A percentile compares a stretch with the other conserved stretches of the same genome.
phyloP scores from a whole-genome alignment of 169 alveolate genomes.

The Plasmodium gallinaceum region DNA sequence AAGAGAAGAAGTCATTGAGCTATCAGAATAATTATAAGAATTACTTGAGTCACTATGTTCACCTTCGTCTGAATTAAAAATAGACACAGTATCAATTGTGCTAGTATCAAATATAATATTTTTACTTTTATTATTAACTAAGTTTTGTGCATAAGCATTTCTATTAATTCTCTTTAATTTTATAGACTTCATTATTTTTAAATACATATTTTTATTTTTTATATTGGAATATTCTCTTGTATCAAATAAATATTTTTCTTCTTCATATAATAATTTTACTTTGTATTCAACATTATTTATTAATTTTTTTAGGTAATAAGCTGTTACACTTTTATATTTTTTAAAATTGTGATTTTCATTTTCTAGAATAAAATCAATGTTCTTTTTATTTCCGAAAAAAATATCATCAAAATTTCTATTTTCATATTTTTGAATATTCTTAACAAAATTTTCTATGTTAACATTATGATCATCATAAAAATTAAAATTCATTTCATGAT shows the following conservation, averaged over 20 bases:
- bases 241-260: conserved; percentile 18
- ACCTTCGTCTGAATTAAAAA: neutral
- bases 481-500: neutral
- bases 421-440: neutral
- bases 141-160: neutral
- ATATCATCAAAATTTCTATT: neutral
- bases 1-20: neutral
- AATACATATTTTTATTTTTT: conserved; percentile 5
- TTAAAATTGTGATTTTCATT: conserved; percentile 16
- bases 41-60: neutral
- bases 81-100: conserved; percentile 3
- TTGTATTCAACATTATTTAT: conserved; percentile 19
- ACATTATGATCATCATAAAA: neutral
- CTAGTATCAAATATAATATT: neutral
- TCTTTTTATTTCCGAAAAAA: neutral
- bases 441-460: neutral
- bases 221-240: neutral
- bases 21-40: neutral
- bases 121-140: neutral
- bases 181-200: neutral
- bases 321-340: conserved; percentile 18
- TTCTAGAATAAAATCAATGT: neutral
- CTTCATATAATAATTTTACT: conserved; percentile 24
- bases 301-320: conserved; percentile 14
- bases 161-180: neutral